Percentiles rank a stretch among this genome's conserved stretches.
Evolutionary conservation across 2,329 filamentous ascomycete genomes (phyloP).

Genomic region (Exophiala spinifera): DNA sequence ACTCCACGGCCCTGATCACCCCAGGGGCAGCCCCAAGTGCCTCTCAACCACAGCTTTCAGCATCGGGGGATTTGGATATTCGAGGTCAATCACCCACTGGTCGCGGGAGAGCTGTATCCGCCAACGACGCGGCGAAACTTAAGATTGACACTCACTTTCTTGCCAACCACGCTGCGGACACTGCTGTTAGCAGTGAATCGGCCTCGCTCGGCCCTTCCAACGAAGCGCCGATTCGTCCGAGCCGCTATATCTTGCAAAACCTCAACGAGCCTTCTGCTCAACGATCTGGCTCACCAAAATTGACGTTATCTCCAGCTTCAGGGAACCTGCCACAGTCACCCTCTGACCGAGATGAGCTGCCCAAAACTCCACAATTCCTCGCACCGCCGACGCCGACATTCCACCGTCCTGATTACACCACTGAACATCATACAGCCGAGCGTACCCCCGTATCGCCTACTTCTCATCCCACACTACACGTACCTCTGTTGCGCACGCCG

Average conservation of each 20-base stretch:
- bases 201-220: slow-evolving; percentile 1
- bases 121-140: slow-evolving; percentile 53
- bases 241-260: slow-evolving; percentile 14
- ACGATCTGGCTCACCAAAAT: slow-evolving; percentile 34
- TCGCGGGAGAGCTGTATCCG: slow-evolving; percentile 56
- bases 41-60: slow-evolving; percentile 29
- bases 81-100: slow-evolving; percentile 16
- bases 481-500: slow-evolving; percentile 23
- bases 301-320: slow-evolving; percentile 42
- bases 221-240: slow-evolving; percentile 11
- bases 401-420: slow-evolving; percentile 38
- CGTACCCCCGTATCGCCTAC: slow-evolving; percentile 20
- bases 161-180: slow-evolving; percentile 13
- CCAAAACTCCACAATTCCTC: slow-evolving; percentile 18
- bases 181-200: slow-evolving; percentile 11
- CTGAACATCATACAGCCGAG: slow-evolving; percentile 30
- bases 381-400: slow-evolving; percentile 25
- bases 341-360: slow-evolving; percentile 26
- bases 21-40: slow-evolving; percentile 43
- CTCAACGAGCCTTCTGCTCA: slow-evolving; percentile 27
- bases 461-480: slow-evolving; percentile 14
- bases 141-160: slow-evolving; percentile 43
- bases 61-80: slow-evolving; percentile 15
- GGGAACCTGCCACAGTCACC: slow-evolving; percentile 31
- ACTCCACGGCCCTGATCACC: slow-evolving; percentile 43